Percentiles rank a stretch among this genome's conserved stretches.
Conservation (phyloP, 306 rosid species). For the Sophora flavescens region DNA sequence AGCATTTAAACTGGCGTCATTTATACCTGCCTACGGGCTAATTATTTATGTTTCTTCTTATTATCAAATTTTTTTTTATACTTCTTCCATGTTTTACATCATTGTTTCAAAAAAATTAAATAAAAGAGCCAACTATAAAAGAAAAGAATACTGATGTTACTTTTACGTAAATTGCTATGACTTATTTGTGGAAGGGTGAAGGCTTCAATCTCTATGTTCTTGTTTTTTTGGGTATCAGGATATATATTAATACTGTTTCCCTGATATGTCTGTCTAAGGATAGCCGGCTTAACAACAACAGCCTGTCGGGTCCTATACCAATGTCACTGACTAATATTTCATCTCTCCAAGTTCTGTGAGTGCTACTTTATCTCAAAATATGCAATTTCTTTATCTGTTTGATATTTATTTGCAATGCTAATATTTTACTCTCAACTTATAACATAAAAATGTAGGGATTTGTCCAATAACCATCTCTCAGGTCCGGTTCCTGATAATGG, state of each 20-base stretch:
- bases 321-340: slow-evolving; percentile 93
- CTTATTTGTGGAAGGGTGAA: slow-evolving; percentile 10
- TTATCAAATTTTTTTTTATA: too few relatives aligned
- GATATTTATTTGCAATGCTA: slow-evolving; percentile 21
- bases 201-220: slow-evolving; percentile 8
- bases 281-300: slow-evolving; percentile 99
- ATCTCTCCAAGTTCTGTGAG: slow-evolving; percentile 97
- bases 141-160: not conserved
- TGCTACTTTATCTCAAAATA: slow-evolving; percentile 45
- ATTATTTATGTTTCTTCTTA: not conserved
- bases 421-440: slow-evolving; percentile 23
- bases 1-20: not conserved
- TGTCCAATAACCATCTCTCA: slow-evolving; percentile 87
- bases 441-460: slow-evolving; percentile 71
- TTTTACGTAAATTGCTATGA: not conserved
- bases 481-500: slow-evolving; percentile 98
- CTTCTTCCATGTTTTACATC: slow-evolving; percentile 4
- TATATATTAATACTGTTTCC: slow-evolving; percentile 51
- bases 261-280: slow-evolving; percentile 65
- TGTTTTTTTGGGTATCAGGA: slow-evolving; percentile 17
- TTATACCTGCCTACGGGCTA: not conserved
- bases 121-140: not conserved
- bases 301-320: slow-evolving; percentile 89
- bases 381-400: slow-evolving; percentile 17
- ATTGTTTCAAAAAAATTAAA: not conserved